These are phyloP conservation scores for Daldinia decipiens DNA, from an alignment of 495 filamentous ascomycete species.

Conservation along the genomic window DNA sequence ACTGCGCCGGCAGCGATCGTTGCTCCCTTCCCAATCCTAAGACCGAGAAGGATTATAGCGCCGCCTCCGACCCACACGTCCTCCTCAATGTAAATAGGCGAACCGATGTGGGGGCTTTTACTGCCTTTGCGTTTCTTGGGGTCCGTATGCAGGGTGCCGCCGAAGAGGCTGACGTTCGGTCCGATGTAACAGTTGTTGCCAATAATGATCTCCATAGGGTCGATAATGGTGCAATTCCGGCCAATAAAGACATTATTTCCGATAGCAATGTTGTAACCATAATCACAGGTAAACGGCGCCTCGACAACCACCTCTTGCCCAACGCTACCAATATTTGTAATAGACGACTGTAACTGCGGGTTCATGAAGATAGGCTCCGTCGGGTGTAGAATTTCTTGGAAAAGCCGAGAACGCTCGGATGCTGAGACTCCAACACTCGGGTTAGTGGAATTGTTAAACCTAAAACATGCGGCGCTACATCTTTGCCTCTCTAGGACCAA, in stretches of 20 bases:
- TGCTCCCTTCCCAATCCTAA: conserved; percentile 80
- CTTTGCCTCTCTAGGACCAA: conserved; percentile 86
- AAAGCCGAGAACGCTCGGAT: conserved; percentile 80
- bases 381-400: conserved; percentile 74
- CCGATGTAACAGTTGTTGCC: conserved; percentile 85
- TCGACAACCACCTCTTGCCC: conserved; percentile 84
- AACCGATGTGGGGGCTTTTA: conserved; percentile 75
- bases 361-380: conserved; percentile 60
- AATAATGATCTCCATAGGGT: conserved; percentile 76
- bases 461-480: conserved; percentile 84
- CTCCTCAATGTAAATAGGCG: conserved; percentile 81
- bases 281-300: conserved; percentile 92
- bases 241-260: conserved; percentile 89
- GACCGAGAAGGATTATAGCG: conserved; percentile 84
- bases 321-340: conserved; percentile 68
- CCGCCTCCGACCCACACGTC: conserved; percentile 88
- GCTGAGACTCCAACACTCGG: conserved; percentile 78
- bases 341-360: conserved; percentile 58
- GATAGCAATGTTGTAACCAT: conserved; percentile 92
- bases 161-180: conserved; percentile 88
- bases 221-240: conserved; percentile 86
- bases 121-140: conserved; percentile 79
- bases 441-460: conserved; percentile 91
- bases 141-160: conserved; percentile 78
- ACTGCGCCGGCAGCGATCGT: conserved; percentile 87